These are phyloP conservation scores for Coemansia sp. DNA, from an alignment of 192 early-diverging fungal species.

Conservation along the genomic window DNA sequence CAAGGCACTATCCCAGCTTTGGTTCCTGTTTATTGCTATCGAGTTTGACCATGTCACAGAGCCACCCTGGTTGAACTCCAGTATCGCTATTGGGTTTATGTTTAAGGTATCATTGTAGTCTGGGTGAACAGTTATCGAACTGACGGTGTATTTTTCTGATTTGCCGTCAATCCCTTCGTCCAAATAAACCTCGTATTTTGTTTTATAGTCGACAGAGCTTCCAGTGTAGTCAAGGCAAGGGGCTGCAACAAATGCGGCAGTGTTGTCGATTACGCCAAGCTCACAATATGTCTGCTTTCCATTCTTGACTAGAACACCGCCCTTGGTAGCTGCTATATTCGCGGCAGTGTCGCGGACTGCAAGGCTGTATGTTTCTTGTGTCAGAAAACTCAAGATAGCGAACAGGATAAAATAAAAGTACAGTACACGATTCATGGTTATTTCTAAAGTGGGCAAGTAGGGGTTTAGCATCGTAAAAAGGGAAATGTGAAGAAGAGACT, in stretches of 20 bases:
- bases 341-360: background rate
- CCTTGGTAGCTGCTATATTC: background rate
- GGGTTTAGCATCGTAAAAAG: background rate
- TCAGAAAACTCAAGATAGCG: background rate
- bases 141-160: background rate
- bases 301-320: too few species aligned
- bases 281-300: conserved; percentile 16
- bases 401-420: background rate
- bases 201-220: background rate
- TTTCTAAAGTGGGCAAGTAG: too few species aligned
- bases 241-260: background rate
- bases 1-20: background rate
- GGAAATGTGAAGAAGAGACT: too few species aligned
- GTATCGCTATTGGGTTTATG: conserved; percentile 9
- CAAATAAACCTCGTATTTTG: conserved; percentile 11
- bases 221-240: conserved; percentile 6
- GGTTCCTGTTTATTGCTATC: background rate
- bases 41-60: background rate
- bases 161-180: conserved; percentile 10
- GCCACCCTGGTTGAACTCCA: conserved; percentile 5
- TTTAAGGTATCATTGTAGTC: background rate
- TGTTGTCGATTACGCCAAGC: conserved; percentile 15
- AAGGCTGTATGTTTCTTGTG: background rate
- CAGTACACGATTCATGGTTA: too few species aligned
- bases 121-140: conserved; percentile 3